Conservation (phyloP, 2,329 filamentous ascomycete genomes). For the Diplodia scrobiculata region DNA sequence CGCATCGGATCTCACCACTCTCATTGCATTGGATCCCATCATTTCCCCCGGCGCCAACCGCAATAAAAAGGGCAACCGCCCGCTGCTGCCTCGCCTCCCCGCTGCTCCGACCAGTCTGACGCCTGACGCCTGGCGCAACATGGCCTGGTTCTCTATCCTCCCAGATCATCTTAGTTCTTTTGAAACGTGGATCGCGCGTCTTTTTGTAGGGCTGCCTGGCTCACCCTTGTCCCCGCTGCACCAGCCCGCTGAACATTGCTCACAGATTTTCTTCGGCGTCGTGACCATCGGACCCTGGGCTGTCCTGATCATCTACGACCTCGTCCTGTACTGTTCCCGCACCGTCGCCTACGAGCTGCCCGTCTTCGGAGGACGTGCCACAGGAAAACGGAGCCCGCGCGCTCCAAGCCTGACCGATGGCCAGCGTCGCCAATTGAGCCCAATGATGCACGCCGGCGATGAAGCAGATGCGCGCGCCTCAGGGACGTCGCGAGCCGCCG, state of each 20-base stretch:
- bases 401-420: constrained; percentile 63
- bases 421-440: constrained; percentile 49
- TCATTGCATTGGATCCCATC: constrained; percentile 23
- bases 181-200: constrained; percentile 63
- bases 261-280: constrained; percentile 62
- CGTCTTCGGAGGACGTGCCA: constrained; percentile 61
- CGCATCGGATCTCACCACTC: constrained; percentile 14
- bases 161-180: constrained; percentile 59
- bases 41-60: constrained; percentile 15
- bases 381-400: constrained; percentile 61
- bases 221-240: constrained; percentile 22
- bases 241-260: constrained; percentile 12
- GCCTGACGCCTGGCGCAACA: constrained; percentile 38
- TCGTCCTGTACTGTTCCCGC: constrained; percentile 63
- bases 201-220: constrained; percentile 58
- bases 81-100: constrained; percentile 13
- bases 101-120: not conserved
- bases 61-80: constrained; percentile 23
- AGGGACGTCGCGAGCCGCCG: constrained; percentile 9
- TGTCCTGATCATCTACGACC: constrained; percentile 64
- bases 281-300: constrained; percentile 66
- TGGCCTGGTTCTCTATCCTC: constrained; percentile 68
- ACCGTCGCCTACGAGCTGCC: constrained; percentile 62
- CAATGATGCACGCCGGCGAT: constrained; percentile 10
- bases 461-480: not conserved